Conservation (phyloP, 2,329 filamentous ascomycete species). For the Monosporascus sp. region DNA sequence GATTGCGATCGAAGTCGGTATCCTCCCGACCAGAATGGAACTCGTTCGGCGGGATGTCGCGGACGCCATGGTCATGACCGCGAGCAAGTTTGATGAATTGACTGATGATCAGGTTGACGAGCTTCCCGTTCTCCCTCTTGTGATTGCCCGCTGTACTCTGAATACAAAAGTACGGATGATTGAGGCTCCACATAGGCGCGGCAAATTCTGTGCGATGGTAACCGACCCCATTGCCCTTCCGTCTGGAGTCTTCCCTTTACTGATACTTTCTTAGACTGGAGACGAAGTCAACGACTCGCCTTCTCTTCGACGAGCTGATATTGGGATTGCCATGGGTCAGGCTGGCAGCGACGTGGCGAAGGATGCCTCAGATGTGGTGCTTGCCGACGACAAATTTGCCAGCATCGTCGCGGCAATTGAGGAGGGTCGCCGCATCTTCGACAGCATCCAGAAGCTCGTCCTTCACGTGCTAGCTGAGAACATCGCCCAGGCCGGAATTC, state of each 20-base stretch:
- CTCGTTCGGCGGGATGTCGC: slow-evolving; percentile 46
- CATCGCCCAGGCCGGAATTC: slow-evolving; percentile 62
- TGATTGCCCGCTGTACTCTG: slow-evolving; percentile 64
- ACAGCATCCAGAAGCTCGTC: slow-evolving; percentile 73
- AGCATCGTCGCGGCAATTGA: slow-evolving; percentile 66
- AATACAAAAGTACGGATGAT: slow-evolving; percentile 72
- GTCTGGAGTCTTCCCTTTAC: too few relatives aligned
- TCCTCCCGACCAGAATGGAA: slow-evolving; percentile 55
- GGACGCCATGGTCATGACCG: slow-evolving; percentile 58
- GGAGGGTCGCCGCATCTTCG: slow-evolving; percentile 66
- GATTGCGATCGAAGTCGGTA: slow-evolving; percentile 57
- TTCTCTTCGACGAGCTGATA: slow-evolving; percentile 62
- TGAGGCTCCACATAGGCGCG: slow-evolving; percentile 61
- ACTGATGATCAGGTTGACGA: slow-evolving; percentile 58
- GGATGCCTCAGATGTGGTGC: slow-evolving; percentile 58
- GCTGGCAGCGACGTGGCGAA: slow-evolving; percentile 61
- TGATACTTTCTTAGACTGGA: slow-evolving; percentile 41
- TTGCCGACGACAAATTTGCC: slow-evolving; percentile 71
- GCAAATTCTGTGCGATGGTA: slow-evolving; percentile 61
- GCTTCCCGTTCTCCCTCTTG: slow-evolving; percentile 59
- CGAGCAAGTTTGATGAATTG: slow-evolving; percentile 57
- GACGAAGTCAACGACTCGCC: slow-evolving; percentile 72
- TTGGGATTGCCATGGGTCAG: slow-evolving; percentile 61
- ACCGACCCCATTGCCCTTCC: slow-evolving; percentile 4
- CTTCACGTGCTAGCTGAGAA: slow-evolving; percentile 66